These are phyloP conservation scores for Bipolaris zeicola DNA, from an alignment of 2,329 filamentous ascomycete species.

Conservation along the genomic window DNA sequence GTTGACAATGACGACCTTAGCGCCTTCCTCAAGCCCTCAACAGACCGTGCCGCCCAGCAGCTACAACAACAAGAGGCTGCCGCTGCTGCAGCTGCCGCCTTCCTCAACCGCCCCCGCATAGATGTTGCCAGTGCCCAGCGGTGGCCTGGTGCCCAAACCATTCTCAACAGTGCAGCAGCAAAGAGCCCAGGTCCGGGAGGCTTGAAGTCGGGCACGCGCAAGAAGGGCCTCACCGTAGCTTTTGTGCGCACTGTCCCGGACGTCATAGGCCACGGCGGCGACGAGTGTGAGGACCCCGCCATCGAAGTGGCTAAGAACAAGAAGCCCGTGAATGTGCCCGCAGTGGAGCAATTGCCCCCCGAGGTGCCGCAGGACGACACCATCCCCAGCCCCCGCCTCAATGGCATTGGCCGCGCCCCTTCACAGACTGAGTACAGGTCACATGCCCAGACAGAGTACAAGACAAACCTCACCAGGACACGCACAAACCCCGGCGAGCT, in stretches of 20 bases:
- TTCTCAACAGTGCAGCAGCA: conserved; percentile 45
- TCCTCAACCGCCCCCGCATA: conserved; percentile 49
- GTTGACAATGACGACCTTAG: conserved; percentile 53
- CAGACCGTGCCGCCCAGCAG: conserved; percentile 49
- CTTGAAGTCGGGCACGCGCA: conserved; percentile 48
- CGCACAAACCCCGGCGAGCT: conserved; percentile 44
- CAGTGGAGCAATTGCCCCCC: conserved; percentile 22
- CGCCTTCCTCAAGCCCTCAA: conserved; percentile 63
- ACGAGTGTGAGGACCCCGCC: conserved; percentile 76
- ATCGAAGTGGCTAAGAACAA: conserved; percentile 71
- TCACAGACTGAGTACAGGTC: conserved; percentile 35
- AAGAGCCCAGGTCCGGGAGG: conserved; percentile 47
- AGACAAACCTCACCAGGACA: conserved; percentile 42
- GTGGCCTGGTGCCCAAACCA: conserved; percentile 57
- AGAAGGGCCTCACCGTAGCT: conserved; percentile 73
- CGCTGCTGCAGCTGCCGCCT: conserved; percentile 34
- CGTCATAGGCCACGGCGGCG: conserved; percentile 88
- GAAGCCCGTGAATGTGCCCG: conserved; percentile 34
- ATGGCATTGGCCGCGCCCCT: conserved; percentile 36
- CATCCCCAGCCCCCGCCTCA: conserved; percentile 31
- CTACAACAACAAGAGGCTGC: conserved; percentile 24
- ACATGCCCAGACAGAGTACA: conserved; percentile 32
- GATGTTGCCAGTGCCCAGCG: conserved; percentile 57
- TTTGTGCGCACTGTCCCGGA: conserved; percentile 77
- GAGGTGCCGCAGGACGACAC: conserved; percentile 39